Conservation (phyloP, 2,329 filamentous ascomycete species). For the Colletotrichum gloeosporioides region DNA sequence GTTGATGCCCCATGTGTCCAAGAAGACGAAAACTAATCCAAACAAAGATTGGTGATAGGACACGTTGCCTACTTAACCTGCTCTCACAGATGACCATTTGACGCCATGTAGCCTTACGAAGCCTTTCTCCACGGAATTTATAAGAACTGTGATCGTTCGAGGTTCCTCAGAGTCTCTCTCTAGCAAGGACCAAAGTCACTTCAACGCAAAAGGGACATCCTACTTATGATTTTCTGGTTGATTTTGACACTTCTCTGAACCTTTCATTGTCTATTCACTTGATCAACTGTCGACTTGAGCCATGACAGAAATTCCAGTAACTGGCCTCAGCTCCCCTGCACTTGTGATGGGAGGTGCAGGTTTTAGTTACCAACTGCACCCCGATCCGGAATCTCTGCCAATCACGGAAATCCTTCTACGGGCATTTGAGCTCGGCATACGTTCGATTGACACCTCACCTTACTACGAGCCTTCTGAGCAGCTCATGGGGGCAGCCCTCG, state of each 20-base stretch:
- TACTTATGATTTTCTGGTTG: background rate
- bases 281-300: background rate
- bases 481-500: background rate
- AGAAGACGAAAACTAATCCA: background rate
- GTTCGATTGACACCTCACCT: background rate
- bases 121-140: background rate
- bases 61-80: background rate
- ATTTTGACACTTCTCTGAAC: background rate
- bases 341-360: background rate
- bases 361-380: background rate
- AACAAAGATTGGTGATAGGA: background rate
- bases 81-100: background rate
- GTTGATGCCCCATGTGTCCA: background rate
- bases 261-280: background rate
- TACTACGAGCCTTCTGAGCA: background rate
- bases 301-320: background rate
- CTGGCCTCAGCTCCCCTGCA: background rate
- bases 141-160: background rate
- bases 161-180: background rate
- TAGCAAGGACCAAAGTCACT: background rate
- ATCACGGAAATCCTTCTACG: background rate
- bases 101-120: background rate
- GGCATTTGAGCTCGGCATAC: background rate
- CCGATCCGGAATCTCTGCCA: background rate
- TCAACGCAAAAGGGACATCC: background rate